Evolutionary conservation across 768 basidiomycete genomes (phyloP).

Genomic region (Tylopilus subfusipes): DNA sequence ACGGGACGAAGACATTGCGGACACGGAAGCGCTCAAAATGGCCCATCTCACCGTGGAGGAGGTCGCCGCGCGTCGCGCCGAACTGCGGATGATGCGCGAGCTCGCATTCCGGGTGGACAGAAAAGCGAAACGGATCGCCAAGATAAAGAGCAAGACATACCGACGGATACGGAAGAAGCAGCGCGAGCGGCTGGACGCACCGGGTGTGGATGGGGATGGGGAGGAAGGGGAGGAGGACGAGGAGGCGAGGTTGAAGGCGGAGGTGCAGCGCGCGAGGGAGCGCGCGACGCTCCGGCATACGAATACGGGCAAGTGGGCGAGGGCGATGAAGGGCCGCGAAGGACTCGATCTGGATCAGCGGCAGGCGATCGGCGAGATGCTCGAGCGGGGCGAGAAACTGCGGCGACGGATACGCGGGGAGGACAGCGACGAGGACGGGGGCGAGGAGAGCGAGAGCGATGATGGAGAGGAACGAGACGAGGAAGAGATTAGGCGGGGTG

Average conservation of each 20-base stretch:
- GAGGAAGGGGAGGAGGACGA: slow-evolving; percentile 38
- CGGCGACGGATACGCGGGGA: slow-evolving; percentile 71
- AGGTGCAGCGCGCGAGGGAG: slow-evolving; percentile 80
- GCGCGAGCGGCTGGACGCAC: slow-evolving; percentile 54
- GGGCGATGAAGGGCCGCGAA: slow-evolving; percentile 64
- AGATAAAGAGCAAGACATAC: slow-evolving; percentile 96
- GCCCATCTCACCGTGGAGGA: slow-evolving; percentile 85
- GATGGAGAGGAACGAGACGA: slow-evolving; percentile 37
- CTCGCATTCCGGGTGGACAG: slow-evolving; percentile 90
- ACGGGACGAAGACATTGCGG: slow-evolving; percentile 72
- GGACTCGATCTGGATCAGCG: slow-evolving; percentile 63
- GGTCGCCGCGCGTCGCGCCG: slow-evolving; percentile 72
- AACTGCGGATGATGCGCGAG: slow-evolving; percentile 86
- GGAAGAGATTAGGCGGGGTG: slow-evolving; percentile 54
- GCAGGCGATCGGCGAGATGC: slow-evolving; percentile 79
- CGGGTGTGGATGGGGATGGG: slow-evolving; percentile 36
- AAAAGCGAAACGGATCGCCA: slow-evolving; percentile 84
- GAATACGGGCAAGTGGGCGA: slow-evolving; percentile 85
- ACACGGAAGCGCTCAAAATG: slow-evolving; percentile 80
- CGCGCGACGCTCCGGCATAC: slow-evolving; percentile 88
- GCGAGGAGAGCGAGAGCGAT: slow-evolving; percentile 42
- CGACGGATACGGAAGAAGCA: slow-evolving; percentile 80
- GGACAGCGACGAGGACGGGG: slow-evolving; percentile 53
- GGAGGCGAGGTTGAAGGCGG: slow-evolving; percentile 57
- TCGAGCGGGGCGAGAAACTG: slow-evolving; percentile 76